Percentiles rank a stretch among this genome's conserved stretches.
Evolutionary conservation across 805 yeast species (phyloP).

Genomic region (Monosporozyma aerobia): DNA sequence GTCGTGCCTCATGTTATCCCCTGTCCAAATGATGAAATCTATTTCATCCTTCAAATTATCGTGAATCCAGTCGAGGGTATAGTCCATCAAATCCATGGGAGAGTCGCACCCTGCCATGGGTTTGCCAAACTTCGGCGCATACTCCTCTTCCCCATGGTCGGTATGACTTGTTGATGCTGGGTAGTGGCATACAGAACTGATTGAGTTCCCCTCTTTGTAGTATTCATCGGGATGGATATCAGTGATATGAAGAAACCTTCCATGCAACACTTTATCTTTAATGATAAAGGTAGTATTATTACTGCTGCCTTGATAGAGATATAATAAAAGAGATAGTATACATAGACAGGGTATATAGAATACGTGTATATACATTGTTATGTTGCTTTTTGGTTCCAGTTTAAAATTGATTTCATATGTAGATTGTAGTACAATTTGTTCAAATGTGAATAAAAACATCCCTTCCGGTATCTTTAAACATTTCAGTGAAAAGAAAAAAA

Average conservation of each 20-base stretch:
- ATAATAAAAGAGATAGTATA: too few species aligned
- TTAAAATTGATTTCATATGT: too few species aligned
- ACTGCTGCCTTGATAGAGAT: too few species aligned
- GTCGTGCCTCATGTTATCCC: constrained; percentile 81
- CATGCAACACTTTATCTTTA: constrained; percentile 39
- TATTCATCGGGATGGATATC: constrained; percentile 79
- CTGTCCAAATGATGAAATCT: constrained; percentile 86
- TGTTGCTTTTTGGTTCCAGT: too few species aligned
- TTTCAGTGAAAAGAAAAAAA: too few species aligned
- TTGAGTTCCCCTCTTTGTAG: constrained; percentile 44
- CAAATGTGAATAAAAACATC: too few species aligned
- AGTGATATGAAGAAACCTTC: constrained; percentile 76
- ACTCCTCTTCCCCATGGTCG: constrained; percentile 24
- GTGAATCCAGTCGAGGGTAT: constrained; percentile 59
- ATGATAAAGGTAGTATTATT: too few species aligned
- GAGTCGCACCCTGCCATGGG: constrained; percentile 73
- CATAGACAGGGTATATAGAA: too few species aligned
- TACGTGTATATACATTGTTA: too few species aligned
- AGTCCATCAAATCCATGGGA: constrained; percentile 50
- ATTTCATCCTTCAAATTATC: constrained; percentile 61
- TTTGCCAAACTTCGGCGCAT: constrained; percentile 63
- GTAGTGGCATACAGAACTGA: constrained; percentile 48
- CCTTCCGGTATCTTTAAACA: too few species aligned
- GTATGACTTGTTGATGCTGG: constrained; percentile 8
- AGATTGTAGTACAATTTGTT: too few species aligned